Evolutionary conservation across 805 yeast genomes (phyloP).

Genomic region (Maudiozyma turicensis): DNA sequence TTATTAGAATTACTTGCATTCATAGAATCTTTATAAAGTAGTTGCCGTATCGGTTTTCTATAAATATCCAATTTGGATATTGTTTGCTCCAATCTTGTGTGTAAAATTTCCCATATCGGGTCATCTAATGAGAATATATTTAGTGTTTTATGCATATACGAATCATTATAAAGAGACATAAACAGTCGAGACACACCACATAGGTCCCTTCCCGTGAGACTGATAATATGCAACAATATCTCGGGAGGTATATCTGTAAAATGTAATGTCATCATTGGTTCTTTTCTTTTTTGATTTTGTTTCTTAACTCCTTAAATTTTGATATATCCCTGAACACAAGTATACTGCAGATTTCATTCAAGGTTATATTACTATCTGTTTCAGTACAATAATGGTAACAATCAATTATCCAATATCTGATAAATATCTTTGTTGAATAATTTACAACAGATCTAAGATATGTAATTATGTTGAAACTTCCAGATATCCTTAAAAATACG

Average conservation of each 20-base stretch:
- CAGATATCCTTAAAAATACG: too few species aligned
- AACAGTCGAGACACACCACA: background rate
- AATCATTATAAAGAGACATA: slow-evolving; percentile 6
- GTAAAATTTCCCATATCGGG: slow-evolving; percentile 7
- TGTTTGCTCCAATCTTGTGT: slow-evolving; percentile 2
- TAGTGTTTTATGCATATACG: slow-evolving; percentile 8
- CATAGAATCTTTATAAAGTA: background rate
- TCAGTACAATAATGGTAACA: too few species aligned
- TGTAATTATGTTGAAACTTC: too few species aligned
- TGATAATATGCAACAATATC: background rate
- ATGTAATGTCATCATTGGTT: background rate
- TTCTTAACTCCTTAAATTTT: background rate
- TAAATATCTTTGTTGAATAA: too few species aligned
- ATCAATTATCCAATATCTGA: too few species aligned
- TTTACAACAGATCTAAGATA: too few species aligned
- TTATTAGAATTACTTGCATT: too few species aligned
- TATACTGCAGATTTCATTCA: too few species aligned
- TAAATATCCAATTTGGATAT: slow-evolving; percentile 10
- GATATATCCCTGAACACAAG: too few species aligned
- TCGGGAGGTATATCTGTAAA: slow-evolving; percentile 1
- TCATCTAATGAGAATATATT: slow-evolving; percentile 1
- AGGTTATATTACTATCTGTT: too few species aligned
- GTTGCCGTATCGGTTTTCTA: slow-evolving; percentile 2
- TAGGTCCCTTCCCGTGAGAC: background rate
- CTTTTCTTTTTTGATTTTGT: too few species aligned